Evolutionary conservation across 78 protist species (phyloP).

Genomic region (Cavenderia fasciculata): DNA sequence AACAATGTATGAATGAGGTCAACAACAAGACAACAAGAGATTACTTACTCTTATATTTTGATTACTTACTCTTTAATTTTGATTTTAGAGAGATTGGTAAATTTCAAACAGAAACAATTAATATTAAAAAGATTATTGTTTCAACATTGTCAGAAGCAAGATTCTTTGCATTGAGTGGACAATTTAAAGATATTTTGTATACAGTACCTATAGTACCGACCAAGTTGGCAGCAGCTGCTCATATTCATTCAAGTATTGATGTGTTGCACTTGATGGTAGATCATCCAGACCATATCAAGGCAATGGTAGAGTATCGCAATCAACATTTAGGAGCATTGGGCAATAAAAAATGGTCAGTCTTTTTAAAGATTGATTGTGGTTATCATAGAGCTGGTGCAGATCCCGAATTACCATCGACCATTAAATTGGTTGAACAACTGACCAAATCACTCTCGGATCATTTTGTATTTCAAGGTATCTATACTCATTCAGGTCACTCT

Average conservation of each 20-base stretch:
- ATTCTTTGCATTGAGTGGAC: constrained; percentile 19
- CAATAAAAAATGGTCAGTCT: constrained; percentile 57
- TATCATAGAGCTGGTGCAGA: constrained; percentile 76
- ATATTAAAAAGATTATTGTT: constrained; percentile 19
- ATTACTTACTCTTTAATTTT: background rate
- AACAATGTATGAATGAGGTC: constrained; percentile 14
- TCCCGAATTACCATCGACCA: constrained; percentile 36
- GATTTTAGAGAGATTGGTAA: constrained; percentile 62
- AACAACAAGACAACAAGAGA: background rate
- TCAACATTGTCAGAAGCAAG: constrained; percentile 55
- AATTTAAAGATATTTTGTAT: constrained; percentile 49
- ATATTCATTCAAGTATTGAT: constrained; percentile 38
- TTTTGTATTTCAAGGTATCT: constrained; percentile 66
- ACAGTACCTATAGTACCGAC: constrained; percentile 44
- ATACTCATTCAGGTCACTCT: constrained; percentile 65
- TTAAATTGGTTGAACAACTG: constrained; percentile 5
- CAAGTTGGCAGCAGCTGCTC: constrained; percentile 20
- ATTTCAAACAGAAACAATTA: constrained; percentile 17
- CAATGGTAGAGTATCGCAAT: background rate
- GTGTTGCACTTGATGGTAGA: constrained; percentile 55
- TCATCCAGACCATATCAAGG: constrained; percentile 30
- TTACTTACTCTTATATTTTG: background rate
- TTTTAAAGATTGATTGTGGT: constrained; percentile 69
- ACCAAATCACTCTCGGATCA: background rate
- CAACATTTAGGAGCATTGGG: background rate